Evolutionary conservation across 768 basidiomycete species (phyloP).

Genomic region (Tricholoma matsutake): DNA sequence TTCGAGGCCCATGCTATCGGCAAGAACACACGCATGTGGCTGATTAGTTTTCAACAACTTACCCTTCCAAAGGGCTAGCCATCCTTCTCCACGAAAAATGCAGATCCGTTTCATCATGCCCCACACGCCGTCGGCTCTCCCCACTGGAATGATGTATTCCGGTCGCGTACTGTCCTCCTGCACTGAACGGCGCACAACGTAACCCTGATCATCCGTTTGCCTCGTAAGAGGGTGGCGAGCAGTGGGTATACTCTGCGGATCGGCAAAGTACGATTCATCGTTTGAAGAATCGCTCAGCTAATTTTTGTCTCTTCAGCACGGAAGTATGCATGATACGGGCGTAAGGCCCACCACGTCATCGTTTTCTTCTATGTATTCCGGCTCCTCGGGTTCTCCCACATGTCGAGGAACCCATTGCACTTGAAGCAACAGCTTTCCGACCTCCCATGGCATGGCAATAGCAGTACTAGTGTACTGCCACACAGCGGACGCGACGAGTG

Average conservation of each 20-base stretch:
- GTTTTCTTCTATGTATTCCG: constrained; percentile 39
- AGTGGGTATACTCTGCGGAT: constrained; percentile 47
- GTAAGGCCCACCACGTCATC: constrained; percentile 52
- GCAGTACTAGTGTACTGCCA: constrained; percentile 85
- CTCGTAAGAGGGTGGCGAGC: constrained; percentile 39
- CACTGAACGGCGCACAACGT: constrained; percentile 67
- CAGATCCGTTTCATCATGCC: constrained; percentile 90
- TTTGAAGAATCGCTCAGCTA: constrained; percentile 69
- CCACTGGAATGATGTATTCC: constrained; percentile 83
- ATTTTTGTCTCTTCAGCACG: constrained; percentile 2
- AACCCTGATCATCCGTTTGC: constrained; percentile 68
- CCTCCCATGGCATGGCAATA: constrained; percentile 95
- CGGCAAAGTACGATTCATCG: constrained; percentile 80
- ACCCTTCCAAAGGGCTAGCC: constrained; percentile 94
- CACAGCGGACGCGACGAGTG: constrained; percentile 64
- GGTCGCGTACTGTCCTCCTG: constrained; percentile 75
- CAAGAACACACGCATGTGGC: constrained; percentile 60
- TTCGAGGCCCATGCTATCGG: constrained; percentile 91
- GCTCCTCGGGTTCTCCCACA: constrained; percentile 41
- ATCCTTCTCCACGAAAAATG: constrained; percentile 82
- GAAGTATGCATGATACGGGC: constrained; percentile 1
- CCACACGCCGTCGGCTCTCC: constrained; percentile 84
- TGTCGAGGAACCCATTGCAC: constrained; percentile 94
- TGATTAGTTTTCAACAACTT: constrained; percentile 9
- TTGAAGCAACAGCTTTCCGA: constrained; percentile 88